phyloP scores from a whole-genome alignment of 768 basidiomycete species.

The Arthromyces matolae region DNA sequence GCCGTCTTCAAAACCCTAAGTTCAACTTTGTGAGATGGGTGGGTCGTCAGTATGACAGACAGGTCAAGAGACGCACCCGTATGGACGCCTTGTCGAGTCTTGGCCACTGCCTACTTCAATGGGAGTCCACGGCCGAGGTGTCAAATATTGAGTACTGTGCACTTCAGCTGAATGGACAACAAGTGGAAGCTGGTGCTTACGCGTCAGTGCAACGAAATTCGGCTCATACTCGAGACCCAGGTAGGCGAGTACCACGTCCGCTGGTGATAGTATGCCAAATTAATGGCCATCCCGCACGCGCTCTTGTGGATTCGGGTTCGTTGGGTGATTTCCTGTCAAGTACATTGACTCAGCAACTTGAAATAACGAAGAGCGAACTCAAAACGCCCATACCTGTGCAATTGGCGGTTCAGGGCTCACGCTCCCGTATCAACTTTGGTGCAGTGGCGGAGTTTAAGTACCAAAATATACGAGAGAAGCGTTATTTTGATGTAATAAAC shows the following conservation, averaged over 20 bases:
- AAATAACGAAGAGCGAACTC: slow-evolving; percentile 10
- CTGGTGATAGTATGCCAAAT: slow-evolving; percentile 28
- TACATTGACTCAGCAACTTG: slow-evolving; percentile 33
- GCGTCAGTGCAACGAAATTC: slow-evolving; percentile 23
- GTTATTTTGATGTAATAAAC: slow-evolving; percentile 36
- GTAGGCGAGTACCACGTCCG: slow-evolving; percentile 25
- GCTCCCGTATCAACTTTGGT: slow-evolving; percentile 7
- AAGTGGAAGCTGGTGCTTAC: slow-evolving; percentile 1
- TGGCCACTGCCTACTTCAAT: too few species aligned
- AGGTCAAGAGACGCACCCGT: too few species aligned
- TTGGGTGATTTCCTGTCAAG: slow-evolving; percentile 39
- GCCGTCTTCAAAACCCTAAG: too few species aligned
- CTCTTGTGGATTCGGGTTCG: slow-evolving; percentile 35
- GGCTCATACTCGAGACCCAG: slow-evolving; percentile 14
- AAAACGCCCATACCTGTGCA: not conserved
- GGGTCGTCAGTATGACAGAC: too few species aligned
- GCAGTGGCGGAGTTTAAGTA: not conserved
- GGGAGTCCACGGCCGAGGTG: too few species aligned
- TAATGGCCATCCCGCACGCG: slow-evolving; percentile 29
- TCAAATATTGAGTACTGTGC: too few species aligned
- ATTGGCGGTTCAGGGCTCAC: slow-evolving; percentile 3
- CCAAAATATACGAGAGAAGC: slow-evolving; percentile 3
- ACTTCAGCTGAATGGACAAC: not conserved
- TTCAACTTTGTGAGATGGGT: too few species aligned
- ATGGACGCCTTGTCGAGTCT: too few species aligned